Conservation (phyloP, 2,329 filamentous ascomycete genomes). For the Sporothrix variecibatus region DNA sequence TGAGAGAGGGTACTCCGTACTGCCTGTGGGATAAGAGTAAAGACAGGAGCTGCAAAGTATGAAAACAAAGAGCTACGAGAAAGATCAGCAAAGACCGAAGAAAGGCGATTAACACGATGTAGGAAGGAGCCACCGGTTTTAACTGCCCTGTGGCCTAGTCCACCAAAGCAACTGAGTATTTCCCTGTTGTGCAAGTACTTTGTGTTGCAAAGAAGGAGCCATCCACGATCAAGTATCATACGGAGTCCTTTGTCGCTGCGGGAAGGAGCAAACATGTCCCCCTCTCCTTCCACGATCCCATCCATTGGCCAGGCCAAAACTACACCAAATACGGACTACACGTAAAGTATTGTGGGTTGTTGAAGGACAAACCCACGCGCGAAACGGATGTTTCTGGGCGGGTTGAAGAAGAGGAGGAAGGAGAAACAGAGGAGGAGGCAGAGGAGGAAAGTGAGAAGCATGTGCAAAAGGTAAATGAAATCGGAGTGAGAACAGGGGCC, state of each 20-base stretch:
- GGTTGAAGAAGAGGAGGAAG: not conserved
- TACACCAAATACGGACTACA: not conserved
- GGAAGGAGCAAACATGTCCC: not conserved
- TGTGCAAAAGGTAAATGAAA: not conserved
- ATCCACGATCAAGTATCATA: not conserved
- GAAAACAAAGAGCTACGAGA: too few relatives aligned
- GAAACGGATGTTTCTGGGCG: not conserved
- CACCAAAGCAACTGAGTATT: not conserved
- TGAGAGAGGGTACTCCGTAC: not conserved
- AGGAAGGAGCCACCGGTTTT: constrained; percentile 13
- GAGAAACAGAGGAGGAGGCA: not conserved
- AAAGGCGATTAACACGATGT: not conserved
- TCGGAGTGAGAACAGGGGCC: not conserved
- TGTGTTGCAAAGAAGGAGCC: not conserved
- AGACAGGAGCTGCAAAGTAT: too few relatives aligned
- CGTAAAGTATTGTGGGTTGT: not conserved
- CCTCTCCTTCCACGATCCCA: not conserved
- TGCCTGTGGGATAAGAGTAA: too few relatives aligned
- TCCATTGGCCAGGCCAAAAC: not conserved
- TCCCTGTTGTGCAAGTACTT: not conserved
- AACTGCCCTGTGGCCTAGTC: not conserved
- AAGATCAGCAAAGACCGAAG: not conserved
- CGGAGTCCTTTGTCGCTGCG: not conserved
- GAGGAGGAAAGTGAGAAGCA: not conserved
- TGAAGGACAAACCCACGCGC: not conserved